These are phyloP conservation scores for Globisporangium alternatum DNA, from an alignment of 352 stramenopile genomes.

Conservation along the genomic window DNA sequence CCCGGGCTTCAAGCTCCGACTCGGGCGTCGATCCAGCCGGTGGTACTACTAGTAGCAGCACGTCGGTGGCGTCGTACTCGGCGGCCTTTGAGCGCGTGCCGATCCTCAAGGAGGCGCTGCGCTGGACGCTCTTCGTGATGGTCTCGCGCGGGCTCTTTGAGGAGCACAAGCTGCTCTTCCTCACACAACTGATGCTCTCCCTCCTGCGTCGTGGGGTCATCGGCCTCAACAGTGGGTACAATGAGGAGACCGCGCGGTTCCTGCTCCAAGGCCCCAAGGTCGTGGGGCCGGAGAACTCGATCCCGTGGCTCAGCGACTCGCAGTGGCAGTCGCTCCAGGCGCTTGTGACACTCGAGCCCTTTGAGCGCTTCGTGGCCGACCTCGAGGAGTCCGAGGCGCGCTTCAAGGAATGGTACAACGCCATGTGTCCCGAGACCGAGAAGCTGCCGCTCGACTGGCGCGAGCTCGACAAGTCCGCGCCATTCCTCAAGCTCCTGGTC, in stretches of 20 bases:
- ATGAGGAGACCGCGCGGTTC: conserved; percentile 69
- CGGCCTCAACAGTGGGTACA: conserved; percentile 67
- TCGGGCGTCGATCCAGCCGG: background rate
- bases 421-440: conserved; percentile 76
- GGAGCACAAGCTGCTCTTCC: conserved; percentile 89
- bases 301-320: conserved; percentile 81
- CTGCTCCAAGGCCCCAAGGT: conserved; percentile 73
- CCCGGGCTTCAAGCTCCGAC: conserved; percentile 11
- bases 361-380: conserved; percentile 84
- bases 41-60: background rate
- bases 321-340: conserved; percentile 85
- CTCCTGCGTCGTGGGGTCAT: conserved; percentile 71
- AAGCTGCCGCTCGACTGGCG: conserved; percentile 91
- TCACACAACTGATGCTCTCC: conserved; percentile 85
- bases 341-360: conserved; percentile 75
- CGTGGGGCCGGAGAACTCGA: conserved; percentile 64
- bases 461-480: conserved; percentile 86
- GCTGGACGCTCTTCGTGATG: conserved; percentile 89
- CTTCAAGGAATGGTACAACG: conserved; percentile 93
- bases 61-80: conserved; percentile 25
- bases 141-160: conserved; percentile 90
- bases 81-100: conserved; percentile 55
- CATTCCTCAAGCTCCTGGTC: conserved; percentile 93
- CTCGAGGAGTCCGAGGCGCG: conserved; percentile 87
- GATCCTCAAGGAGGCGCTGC: conserved; percentile 67